phyloP scores from a whole-genome alignment of 352 stramenopile genomes.

The Phytophthora capsici region DNA sequence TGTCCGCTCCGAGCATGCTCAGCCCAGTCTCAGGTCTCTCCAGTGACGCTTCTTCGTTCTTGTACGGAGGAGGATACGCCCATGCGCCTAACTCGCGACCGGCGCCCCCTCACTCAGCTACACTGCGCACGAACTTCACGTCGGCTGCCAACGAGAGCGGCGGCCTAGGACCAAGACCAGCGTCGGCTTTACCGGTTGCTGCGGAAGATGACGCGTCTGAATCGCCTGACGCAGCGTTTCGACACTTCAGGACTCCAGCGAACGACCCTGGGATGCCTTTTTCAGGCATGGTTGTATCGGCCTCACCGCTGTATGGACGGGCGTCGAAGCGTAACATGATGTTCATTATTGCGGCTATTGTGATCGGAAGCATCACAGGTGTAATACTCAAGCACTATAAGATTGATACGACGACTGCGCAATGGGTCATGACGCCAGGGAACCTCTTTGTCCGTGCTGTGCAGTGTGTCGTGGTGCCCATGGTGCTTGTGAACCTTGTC shows the following conservation, averaged over 20 bases:
- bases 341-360: slow-evolving; percentile 54
- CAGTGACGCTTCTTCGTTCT: slow-evolving; percentile 41
- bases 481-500: slow-evolving; percentile 83
- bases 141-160: slow-evolving; percentile 32
- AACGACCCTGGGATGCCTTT: slow-evolving; percentile 36
- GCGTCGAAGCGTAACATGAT: slow-evolving; percentile 56
- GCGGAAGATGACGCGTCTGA: slow-evolving; percentile 32
- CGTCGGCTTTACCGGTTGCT: slow-evolving; percentile 16
- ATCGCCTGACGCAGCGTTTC: slow-evolving; percentile 59
- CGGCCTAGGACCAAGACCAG: slow-evolving; percentile 1
- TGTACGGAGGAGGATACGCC: slow-evolving; percentile 36
- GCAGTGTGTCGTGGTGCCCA: slow-evolving; percentile 79
- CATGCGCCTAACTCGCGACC: slow-evolving; percentile 36
- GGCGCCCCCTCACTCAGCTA: slow-evolving; percentile 52
- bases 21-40: slow-evolving; percentile 50
- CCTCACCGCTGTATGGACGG: slow-evolving; percentile 41
- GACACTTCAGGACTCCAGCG: slow-evolving; percentile 57
- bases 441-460: slow-evolving; percentile 79
- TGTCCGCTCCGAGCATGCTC: slow-evolving; percentile 43
- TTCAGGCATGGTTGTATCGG: slow-evolving; percentile 31
- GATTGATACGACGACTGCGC: slow-evolving; percentile 45
- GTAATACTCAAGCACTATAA: slow-evolving; percentile 61
- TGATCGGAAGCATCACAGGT: slow-evolving; percentile 51
- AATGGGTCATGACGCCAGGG: slow-evolving; percentile 76
- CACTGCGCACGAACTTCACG: slow-evolving; percentile 77